A percentile compares a stretch with the other conserved stretches of the same genome.
Conservation (phyloP, 1,139 yeast species). For the Wickerhamomyces sp. region DNA sequence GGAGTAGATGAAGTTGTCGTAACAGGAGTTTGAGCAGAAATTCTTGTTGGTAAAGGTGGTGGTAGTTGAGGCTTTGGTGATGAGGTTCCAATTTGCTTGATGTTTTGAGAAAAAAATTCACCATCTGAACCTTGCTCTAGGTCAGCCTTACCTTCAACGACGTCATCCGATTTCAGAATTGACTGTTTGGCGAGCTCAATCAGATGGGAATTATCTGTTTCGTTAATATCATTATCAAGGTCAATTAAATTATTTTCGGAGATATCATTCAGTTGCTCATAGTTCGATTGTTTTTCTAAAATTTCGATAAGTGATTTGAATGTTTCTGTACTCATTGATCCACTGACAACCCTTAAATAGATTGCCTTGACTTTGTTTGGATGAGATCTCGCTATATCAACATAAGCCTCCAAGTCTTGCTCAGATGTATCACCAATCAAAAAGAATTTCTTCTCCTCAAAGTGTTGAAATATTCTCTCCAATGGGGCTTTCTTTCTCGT, state of each 20-base stretch:
- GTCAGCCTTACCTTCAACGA: conserved; percentile 12
- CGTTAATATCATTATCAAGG: conserved; percentile 12
- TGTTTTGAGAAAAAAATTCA: conserved; percentile 11
- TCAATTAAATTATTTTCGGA: conserved; percentile 26
- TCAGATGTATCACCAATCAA: conserved; percentile 96
- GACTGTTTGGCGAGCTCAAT: conserved; percentile 10
- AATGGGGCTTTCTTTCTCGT: conserved; percentile 72
- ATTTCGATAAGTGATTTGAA: conserved; percentile 15
- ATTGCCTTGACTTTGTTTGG: conserved; percentile 69
- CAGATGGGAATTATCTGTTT: conserved; percentile 7
- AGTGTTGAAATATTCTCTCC: conserved; percentile 61
- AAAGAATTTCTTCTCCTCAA: conserved; percentile 71
- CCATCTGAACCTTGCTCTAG: conserved; percentile 15
- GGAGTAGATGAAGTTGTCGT: background rate
- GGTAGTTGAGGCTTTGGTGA: conserved; percentile 3
- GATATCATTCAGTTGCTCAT: conserved; percentile 1
- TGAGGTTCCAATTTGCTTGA: background rate
- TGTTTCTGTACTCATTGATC: conserved; percentile 50
- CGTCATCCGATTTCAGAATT: conserved; percentile 7
- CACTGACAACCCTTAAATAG: conserved; percentile 74
- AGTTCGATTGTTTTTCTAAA: conserved; percentile 6
- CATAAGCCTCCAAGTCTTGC: conserved; percentile 87
- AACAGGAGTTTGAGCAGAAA: conserved; percentile 6
- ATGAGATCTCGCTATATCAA: conserved; percentile 54
- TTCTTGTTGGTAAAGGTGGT: conserved; percentile 6